These are phyloP conservation scores for Puccinia coronata DNA, from an alignment of 1,284 basidiomycete species.

Conservation along the genomic window DNA sequence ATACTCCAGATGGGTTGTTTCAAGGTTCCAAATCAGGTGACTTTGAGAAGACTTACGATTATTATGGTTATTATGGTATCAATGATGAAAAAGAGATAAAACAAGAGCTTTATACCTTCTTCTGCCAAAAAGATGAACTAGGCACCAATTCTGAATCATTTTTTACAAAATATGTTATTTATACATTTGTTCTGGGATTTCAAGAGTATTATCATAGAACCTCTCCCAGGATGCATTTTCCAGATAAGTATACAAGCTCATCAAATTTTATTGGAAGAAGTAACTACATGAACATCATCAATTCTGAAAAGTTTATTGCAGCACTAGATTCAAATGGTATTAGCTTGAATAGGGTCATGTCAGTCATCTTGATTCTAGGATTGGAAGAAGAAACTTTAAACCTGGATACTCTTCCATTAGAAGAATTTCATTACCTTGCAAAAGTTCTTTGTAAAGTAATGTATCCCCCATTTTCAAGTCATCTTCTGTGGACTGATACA, in stretches of 20 bases:
- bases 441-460: background rate
- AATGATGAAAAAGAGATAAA: background rate
- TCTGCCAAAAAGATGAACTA: background rate
- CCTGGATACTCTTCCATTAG: background rate
- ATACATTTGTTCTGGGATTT: background rate
- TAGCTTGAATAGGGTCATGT: background rate
- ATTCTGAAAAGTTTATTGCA: background rate
- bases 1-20: background rate
- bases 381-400: background rate
- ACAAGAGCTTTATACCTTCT: background rate
- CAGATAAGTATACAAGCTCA: background rate
- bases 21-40: background rate
- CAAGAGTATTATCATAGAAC: background rate
- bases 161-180: background rate
- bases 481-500: conserved; percentile 1
- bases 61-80: background rate
- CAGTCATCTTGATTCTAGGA: background rate
- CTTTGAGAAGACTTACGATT: conserved; percentile 8
- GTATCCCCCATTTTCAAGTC: background rate
- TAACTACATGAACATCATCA: conserved; percentile 19
- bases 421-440: background rate
- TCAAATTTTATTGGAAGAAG: background rate
- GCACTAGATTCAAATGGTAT: background rate
- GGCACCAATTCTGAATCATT: background rate
- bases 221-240: conserved; percentile 3